Conservation (phyloP, 2,329 filamentous ascomycete genomes). For the Ophiosphaerella herpotricha region DNA sequence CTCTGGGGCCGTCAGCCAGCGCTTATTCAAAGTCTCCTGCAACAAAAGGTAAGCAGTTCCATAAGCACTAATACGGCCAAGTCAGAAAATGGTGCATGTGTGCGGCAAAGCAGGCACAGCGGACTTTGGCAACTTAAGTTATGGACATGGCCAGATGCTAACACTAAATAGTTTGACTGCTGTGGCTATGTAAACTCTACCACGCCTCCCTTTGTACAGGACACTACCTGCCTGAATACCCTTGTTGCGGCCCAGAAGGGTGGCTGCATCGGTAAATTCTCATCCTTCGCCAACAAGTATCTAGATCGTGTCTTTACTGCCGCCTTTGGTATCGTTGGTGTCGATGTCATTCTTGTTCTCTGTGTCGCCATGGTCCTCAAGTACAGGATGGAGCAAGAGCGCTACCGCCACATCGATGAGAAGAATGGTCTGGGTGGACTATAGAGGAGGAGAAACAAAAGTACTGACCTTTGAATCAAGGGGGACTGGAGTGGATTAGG, state of each 20-base stretch:
- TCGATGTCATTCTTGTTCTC: constrained; percentile 69
- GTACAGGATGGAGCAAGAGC: constrained; percentile 77
- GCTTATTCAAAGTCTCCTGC: constrained; percentile 68
- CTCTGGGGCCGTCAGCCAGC: constrained; percentile 65
- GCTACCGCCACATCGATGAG: constrained; percentile 80
- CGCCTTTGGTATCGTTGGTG: constrained; percentile 77
- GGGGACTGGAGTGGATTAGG: too few species aligned
- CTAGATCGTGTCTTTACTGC: constrained; percentile 79
- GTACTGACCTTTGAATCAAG: too few species aligned
- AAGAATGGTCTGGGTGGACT: constrained; percentile 58
- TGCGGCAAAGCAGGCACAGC: too few species aligned
- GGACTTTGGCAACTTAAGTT: too few species aligned
- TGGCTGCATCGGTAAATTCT: constrained; percentile 71
- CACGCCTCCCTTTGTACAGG: constrained; percentile 71
- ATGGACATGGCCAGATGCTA: constrained; percentile 18
- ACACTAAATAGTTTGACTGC: constrained; percentile 68
- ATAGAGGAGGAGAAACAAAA: constrained; percentile 13
- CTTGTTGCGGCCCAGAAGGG: constrained; percentile 70
- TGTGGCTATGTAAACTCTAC: constrained; percentile 79
- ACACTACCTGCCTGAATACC: constrained; percentile 69
- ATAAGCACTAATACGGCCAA: constrained; percentile 6
- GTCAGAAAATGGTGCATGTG: constrained; percentile 7
- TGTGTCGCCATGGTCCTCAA: constrained; percentile 77
- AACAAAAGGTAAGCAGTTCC: constrained; percentile 63
- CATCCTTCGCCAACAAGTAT: constrained; percentile 70